These are phyloP conservation scores for Coelastrella sp. DNA, from an alignment of 139 green algal species.

Conservation along the genomic window DNA sequence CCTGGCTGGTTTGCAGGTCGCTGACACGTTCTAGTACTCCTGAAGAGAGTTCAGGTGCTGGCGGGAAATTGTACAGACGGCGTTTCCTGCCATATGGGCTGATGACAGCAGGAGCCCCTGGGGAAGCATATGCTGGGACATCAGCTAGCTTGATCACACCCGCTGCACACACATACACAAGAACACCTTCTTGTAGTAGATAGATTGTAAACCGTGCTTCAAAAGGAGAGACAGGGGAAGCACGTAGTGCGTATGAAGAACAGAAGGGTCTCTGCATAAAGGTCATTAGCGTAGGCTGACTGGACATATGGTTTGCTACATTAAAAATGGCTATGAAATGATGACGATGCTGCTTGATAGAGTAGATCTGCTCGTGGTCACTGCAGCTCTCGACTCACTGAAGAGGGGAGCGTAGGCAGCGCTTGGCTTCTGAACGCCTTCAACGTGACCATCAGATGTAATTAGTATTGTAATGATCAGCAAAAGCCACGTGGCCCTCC, in stretches of 20 bases:
- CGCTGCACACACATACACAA: not conserved
- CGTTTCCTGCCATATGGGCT: not conserved
- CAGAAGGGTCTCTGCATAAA: no score
- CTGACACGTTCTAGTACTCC: not conserved
- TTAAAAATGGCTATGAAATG: no score
- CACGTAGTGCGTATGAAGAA: no score
- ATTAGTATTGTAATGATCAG: no score
- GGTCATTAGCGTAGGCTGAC: no score
- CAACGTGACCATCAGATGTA: no score
- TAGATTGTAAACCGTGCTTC: no score
- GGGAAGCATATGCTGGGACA: slow-evolving; percentile 20
- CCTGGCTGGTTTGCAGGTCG: not conserved
- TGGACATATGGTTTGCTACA: no score
- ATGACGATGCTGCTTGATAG: no score
- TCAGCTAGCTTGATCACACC: slow-evolving; percentile 23
- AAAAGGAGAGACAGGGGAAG: no score
- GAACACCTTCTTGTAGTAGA: no score
- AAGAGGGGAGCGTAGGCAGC: slow-evolving; percentile 34
- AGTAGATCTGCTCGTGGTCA: not conserved
- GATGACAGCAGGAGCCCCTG: slow-evolving; percentile 10
- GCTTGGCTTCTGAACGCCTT: slow-evolving; percentile 5
- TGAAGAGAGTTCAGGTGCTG: slow-evolving; percentile 22
- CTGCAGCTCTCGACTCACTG: slow-evolving; percentile 14
- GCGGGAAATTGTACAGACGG: not conserved
- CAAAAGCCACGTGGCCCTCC: no score